A percentile compares a stretch with the other conserved stretches of the same genome.
Conservation (phyloP, 805 yeast species). For the Jamesozyma rosinii region DNA sequence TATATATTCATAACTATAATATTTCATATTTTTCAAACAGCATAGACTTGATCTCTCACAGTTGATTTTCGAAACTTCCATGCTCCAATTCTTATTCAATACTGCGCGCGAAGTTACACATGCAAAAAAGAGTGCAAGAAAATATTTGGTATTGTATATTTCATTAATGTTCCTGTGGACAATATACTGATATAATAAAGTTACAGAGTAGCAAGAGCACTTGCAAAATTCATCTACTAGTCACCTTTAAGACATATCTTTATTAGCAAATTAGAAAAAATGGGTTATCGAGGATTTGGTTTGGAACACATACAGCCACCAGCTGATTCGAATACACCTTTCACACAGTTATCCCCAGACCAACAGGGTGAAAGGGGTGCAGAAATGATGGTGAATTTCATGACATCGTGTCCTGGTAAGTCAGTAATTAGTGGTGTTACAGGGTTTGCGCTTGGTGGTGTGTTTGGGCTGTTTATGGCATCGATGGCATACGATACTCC, state of each 20-base stretch:
- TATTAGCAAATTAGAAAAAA: too few species aligned
- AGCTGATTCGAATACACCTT: constrained; percentile 37
- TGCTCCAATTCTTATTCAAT: too few species aligned
- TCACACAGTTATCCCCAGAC: constrained; percentile 72
- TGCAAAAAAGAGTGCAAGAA: not conserved
- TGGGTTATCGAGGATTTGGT: constrained; percentile 38
- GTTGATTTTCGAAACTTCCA: too few species aligned
- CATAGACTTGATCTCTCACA: too few species aligned
- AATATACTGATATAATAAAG: too few species aligned
- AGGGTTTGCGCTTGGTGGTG: constrained; percentile 91
- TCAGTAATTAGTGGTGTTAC: constrained; percentile 85
- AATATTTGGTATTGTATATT: not conserved
- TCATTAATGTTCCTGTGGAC: too few species aligned
- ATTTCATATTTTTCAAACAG: too few species aligned
- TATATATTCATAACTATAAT: not conserved
- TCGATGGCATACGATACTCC: constrained; percentile 40
- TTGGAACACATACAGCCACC: constrained; percentile 34
- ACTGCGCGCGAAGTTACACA: too few species aligned
- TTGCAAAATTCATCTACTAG: too few species aligned
- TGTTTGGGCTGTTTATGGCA: constrained; percentile 92
- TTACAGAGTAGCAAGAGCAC: too few species aligned
- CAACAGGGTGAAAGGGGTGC: constrained; percentile 93
- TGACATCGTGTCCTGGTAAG: constrained; percentile 94
- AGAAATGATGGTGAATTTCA: constrained; percentile 64
- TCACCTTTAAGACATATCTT: too few species aligned